These are phyloP conservation scores for Nicotiana undulata DNA, from an alignment of 257 asterid genomes.

Conservation along the genomic window DNA sequence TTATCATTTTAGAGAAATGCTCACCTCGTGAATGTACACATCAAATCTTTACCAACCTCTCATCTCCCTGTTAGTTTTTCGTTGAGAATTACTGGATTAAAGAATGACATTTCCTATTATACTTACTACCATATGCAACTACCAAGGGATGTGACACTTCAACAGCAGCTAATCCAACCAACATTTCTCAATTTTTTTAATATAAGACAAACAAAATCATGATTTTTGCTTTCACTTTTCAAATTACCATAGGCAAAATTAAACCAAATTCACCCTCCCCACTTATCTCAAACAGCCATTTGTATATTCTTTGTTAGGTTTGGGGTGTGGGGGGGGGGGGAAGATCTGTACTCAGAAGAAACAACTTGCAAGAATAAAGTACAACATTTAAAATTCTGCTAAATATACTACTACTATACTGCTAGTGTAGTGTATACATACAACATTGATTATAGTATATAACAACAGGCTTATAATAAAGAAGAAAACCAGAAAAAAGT, in stretches of 20 bases:
- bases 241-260: neutral
- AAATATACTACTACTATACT: neutral
- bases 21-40: neutral
- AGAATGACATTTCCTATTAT: neutral
- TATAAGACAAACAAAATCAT: no score
- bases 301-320: neutral
- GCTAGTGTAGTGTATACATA: neutral
- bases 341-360: neutral
- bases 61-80: neutral
- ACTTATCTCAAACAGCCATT: neutral
- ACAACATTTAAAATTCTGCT: neutral
- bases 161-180: neutral
- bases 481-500: neutral
- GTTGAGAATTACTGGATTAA: neutral
- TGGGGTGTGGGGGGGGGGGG: neutral
- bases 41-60: constrained; percentile 1
- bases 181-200: neutral
- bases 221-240: neutral
- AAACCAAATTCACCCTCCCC: neutral
- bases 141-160: neutral
- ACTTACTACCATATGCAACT: neutral
- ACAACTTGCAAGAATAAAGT: neutral
- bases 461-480: neutral
- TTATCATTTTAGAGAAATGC: neutral
- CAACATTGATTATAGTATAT: neutral